Evolutionary conservation across 108 stramenopile genomes (phyloP).

Genomic region (Cyclostephanos invisitatus): DNA sequence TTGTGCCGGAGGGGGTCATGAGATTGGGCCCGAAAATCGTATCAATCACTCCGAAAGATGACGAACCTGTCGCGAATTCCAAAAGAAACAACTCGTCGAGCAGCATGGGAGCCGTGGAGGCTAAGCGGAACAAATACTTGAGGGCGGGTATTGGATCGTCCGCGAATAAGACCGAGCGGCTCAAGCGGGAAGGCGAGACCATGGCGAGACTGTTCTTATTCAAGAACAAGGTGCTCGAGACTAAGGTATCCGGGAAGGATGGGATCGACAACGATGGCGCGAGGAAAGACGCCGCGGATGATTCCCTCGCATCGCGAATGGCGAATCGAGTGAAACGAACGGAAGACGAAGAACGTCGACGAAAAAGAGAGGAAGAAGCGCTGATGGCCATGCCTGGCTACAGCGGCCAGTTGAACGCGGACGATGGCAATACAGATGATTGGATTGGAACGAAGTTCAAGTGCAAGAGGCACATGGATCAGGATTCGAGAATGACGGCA

Average conservation of each 20-base stretch:
- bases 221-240: conserved; percentile 59
- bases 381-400: conserved; percentile 38
- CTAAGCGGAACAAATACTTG: conserved; percentile 67
- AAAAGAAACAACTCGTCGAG: conserved; percentile 15
- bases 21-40: background rate
- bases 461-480: conserved; percentile 79
- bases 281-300: conserved; percentile 20
- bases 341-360: conserved; percentile 23
- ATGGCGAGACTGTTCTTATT: conserved; percentile 67
- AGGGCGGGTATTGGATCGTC: conserved; percentile 36
- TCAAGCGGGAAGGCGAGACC: conserved; percentile 69
- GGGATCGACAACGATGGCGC: background rate
- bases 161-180: conserved; percentile 38
- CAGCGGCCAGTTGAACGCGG: conserved; percentile 44
- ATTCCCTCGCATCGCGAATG: conserved; percentile 63
- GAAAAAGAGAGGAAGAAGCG: conserved; percentile 27
- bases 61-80: background rate
- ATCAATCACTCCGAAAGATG: conserved; percentile 4
- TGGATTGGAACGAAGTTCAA: conserved; percentile 84
- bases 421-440: conserved; percentile 11
- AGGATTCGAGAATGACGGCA: conserved; percentile 44
- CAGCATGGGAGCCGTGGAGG: conserved; percentile 59
- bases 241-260: conserved; percentile 22
- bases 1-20: no score
- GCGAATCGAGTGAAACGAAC: conserved; percentile 45